phyloP scores from a whole-genome alignment of 2,329 filamentous ascomycete species.

The Diaporthe sp. region DNA sequence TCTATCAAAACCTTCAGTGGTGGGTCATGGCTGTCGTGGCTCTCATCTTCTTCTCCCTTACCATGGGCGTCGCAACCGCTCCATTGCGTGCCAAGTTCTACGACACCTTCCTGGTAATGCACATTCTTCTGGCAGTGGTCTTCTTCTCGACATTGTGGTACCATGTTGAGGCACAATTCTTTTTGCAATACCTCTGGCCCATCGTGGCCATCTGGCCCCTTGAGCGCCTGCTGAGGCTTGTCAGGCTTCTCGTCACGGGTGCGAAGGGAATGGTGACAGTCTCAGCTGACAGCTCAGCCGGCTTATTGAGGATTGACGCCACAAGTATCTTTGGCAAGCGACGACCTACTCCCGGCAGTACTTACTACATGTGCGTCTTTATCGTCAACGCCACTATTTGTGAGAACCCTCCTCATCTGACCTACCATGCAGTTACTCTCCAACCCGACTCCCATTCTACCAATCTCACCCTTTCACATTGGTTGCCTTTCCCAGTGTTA shows the following conservation, averaged over 20 bases:
- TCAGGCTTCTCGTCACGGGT: background rate
- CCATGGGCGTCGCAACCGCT: background rate
- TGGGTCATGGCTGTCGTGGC: conserved; percentile 5
- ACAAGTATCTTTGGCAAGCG: conserved; percentile 10
- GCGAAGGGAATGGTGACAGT: background rate
- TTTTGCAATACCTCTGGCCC: conserved; percentile 8
- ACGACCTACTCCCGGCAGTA: conserved; percentile 1
- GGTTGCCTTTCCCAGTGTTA: background rate
- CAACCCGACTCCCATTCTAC: conserved; percentile 24
- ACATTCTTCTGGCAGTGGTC: conserved; percentile 6
- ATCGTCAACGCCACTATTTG: fast-evolving
- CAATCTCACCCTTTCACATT: conserved; percentile 25
- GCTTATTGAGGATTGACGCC: conserved; percentile 14
- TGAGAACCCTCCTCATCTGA: background rate
- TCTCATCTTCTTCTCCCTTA: background rate
- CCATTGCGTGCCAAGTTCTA: background rate
- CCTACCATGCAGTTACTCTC: background rate
- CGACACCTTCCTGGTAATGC: conserved; percentile 15
- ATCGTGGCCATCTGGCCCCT: conserved; percentile 23
- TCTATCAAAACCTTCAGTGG: background rate
- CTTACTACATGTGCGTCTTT: conserved; percentile 9
- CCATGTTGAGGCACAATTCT: conserved; percentile 4
- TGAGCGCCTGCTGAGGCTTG: conserved; percentile 5
- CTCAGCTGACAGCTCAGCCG: background rate
- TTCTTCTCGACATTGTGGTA: conserved; percentile 1